Evolutionary conservation across 495 filamentous ascomycete species (phyloP).

Genomic region (Penicillium cosmopolitanum): DNA sequence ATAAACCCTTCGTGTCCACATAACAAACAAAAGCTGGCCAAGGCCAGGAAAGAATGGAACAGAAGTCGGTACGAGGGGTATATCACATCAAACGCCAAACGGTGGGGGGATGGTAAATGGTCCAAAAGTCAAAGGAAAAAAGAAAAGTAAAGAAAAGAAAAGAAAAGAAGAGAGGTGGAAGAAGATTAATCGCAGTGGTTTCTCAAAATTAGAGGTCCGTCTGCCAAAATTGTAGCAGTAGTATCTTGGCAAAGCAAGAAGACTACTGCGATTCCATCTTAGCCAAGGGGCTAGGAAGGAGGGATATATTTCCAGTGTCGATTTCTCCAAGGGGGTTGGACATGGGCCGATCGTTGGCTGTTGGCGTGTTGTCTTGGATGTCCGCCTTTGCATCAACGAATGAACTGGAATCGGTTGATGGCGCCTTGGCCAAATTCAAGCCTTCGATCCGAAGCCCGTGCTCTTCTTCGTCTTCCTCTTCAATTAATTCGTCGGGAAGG

Average conservation of each 20-base stretch:
- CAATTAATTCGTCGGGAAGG: slow-evolving; percentile 20
- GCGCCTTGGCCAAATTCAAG: slow-evolving; percentile 33
- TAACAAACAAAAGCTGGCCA: slow-evolving; percentile 24
- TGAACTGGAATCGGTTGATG: slow-evolving; percentile 22
- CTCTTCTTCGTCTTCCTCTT: slow-evolving; percentile 35
- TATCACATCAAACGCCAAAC: slow-evolving; percentile 52
- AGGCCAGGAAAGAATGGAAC: slow-evolving; percentile 26
- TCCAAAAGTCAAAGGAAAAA: slow-evolving; percentile 18
- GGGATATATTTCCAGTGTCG: slow-evolving; percentile 28
- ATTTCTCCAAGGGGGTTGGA: slow-evolving; percentile 35
- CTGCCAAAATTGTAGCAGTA: background rate
- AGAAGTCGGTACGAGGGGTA: slow-evolving; percentile 44
- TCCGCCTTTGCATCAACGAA: slow-evolving; percentile 23
- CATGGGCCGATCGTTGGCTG: slow-evolving; percentile 2
- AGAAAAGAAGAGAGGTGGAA: slow-evolving; percentile 7
- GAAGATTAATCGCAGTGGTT: slow-evolving; percentile 3
- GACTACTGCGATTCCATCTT: slow-evolving; percentile 31
- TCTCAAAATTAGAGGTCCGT: no score
- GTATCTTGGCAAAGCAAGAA: background rate
- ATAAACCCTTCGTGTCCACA: slow-evolving; percentile 29
- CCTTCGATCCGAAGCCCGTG: slow-evolving; percentile 41
- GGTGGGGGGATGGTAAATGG: slow-evolving; percentile 13
- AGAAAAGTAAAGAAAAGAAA: slow-evolving; percentile 9
- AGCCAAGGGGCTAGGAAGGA: slow-evolving; percentile 33
- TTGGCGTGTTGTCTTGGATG: slow-evolving; percentile 14